Conservation (phyloP, 164 flowering plant genomes). For the Magnolia changhungtana region DNA sequence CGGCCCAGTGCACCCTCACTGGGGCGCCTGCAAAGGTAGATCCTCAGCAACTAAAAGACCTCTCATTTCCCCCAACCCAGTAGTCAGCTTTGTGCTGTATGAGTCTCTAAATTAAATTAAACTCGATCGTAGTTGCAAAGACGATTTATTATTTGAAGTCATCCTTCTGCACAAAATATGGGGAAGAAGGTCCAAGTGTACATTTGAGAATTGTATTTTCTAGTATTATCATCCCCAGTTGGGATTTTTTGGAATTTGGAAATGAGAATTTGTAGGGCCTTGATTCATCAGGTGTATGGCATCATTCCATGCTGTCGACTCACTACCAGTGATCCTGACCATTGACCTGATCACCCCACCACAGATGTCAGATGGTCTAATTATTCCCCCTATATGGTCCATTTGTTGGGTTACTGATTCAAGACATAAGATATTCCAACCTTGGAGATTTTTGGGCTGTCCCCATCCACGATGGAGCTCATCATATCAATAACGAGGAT, state of each 20-base stretch:
- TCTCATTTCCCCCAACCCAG: conserved; percentile 30
- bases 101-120: not conserved
- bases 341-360: too few relatives aligned
- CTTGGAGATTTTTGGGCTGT: too few relatives aligned
- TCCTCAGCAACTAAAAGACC: conserved; percentile 76
- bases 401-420: too few relatives aligned
- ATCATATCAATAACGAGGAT: too few relatives aligned
- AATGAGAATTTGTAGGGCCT: too few relatives aligned
- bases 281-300: too few relatives aligned
- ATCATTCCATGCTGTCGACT: too few relatives aligned
- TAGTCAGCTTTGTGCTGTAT: not conserved
- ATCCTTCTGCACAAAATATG: not conserved
- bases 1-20: conserved; percentile 93
- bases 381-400: too few relatives aligned
- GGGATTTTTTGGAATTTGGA: not conserved
- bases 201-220: not conserved
- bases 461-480: too few relatives aligned
- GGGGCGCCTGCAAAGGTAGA: conserved; percentile 82
- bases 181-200: not conserved
- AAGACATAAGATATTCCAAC: too few relatives aligned
- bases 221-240: not conserved
- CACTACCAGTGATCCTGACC: too few relatives aligned
- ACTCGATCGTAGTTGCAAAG: not conserved
- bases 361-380: too few relatives aligned
- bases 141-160: not conserved